These are phyloP conservation scores for Paspalum notatum DNA, from an alignment of 176 grass and related monocot species.

Conservation along the genomic window DNA sequence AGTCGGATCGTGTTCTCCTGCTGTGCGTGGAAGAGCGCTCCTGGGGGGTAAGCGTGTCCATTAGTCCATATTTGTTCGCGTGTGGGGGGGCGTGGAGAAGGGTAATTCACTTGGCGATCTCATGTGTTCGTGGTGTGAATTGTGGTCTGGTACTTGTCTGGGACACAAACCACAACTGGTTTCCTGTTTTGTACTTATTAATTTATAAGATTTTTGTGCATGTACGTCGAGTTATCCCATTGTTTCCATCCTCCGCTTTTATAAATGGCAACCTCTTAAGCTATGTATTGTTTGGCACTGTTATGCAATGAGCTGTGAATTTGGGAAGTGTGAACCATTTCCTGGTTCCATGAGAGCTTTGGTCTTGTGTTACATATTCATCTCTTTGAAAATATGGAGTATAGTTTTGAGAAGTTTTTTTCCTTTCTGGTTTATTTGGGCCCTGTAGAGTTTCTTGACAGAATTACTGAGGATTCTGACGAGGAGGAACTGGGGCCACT, in stretches of 20 bases:
- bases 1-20: neutral
- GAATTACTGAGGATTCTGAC: neutral
- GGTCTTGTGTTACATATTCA: neutral
- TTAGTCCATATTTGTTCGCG: neutral
- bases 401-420: neutral
- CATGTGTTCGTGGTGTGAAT: neutral
- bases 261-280: neutral
- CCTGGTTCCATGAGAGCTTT: neutral
- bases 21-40: neutral
- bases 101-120: neutral
- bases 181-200: neutral
- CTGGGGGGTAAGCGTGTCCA: neutral
- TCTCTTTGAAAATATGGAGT: neutral
- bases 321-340: neutral
- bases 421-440: neutral
- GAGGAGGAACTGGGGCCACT: conserved; percentile 18
- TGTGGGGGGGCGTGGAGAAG: neutral
- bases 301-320: neutral
- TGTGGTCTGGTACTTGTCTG: neutral
- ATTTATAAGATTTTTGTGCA: conserved; percentile 6
- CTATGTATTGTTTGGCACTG: neutral
- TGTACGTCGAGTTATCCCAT: neutral
- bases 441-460: neutral
- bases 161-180: neutral
- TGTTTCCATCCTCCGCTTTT: neutral